phyloP scores from a whole-genome alignment of 2,329 filamentous ascomycete genomes.

The Neofusicoccum laricinum region DNA sequence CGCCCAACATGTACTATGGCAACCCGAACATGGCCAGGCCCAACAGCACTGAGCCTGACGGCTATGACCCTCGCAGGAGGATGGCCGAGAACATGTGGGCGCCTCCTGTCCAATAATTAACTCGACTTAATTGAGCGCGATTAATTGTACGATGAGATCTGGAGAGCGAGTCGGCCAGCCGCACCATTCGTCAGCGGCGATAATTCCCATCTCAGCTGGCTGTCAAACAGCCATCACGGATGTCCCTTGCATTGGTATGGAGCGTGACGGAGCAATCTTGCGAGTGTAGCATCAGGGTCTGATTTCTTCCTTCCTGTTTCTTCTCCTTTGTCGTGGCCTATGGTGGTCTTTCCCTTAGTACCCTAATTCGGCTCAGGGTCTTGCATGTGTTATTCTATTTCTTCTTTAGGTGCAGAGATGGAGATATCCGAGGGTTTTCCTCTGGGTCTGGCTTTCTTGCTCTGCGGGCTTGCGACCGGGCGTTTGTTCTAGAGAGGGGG shows the following conservation, averaged over 20 bases:
- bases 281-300: slow-evolving; percentile 17
- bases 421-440: slow-evolving; percentile 17
- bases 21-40: slow-evolving; percentile 68
- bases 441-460: slow-evolving; percentile 16
- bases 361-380: slow-evolving; percentile 15
- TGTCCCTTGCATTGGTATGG: slow-evolving; percentile 16
- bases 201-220: slow-evolving; percentile 6
- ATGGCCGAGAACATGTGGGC: slow-evolving; percentile 41
- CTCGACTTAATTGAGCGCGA: slow-evolving; percentile 15
- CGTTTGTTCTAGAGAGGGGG: slow-evolving; percentile 16
- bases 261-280: slow-evolving; percentile 17
- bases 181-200: slow-evolving; percentile 8
- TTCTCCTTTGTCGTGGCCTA: slow-evolving; percentile 26
- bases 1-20: slow-evolving; percentile 67
- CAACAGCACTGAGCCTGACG: slow-evolving; percentile 65
- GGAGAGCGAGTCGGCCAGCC: neutral
- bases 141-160: slow-evolving; percentile 22
- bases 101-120: slow-evolving; percentile 39
- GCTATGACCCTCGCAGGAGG: slow-evolving; percentile 43
- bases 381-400: slow-evolving; percentile 19
- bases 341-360: slow-evolving; percentile 9
- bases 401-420: slow-evolving; percentile 20
- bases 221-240: slow-evolving; percentile 1
- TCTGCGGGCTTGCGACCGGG: slow-evolving; percentile 15
- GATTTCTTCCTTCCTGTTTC: slow-evolving; percentile 23